Base-by-base conservation (phyloP, 2,329 filamentous ascomycete genomes). In the Sporothrix inflata region DNA sequence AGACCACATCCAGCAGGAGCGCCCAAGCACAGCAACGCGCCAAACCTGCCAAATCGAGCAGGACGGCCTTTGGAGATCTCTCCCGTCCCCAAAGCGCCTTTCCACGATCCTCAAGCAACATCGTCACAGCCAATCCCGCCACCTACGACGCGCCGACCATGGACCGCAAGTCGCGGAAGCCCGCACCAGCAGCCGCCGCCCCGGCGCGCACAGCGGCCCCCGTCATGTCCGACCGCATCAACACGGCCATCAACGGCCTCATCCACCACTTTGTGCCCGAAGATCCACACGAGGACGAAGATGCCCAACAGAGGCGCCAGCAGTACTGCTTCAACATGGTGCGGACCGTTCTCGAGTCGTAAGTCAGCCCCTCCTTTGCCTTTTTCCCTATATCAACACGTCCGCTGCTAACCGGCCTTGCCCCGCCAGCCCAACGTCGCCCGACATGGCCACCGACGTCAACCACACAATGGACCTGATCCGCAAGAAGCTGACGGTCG, bases 391-490 rank as follows among this genome's bases (percentile, higher is more conserved):
- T 21, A 9, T 49, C 16, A 6, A 8, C 19, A n/a, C n/a, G 47
- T 16, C 38, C n/a, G 34, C 38, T 55, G 51, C 71, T 69, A n/a
- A 65, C 38, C 21, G 27, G 11, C 5, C 12, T 42, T 11, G 30
- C 16, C 30, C 24, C n/a, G 30, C 4, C 27, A 75, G 73, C 57
- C 74, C 61, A 73, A 87, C 85, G 74, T 84, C 85, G 60, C 79
- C 82, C 72, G 82, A 86, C 70, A 82, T 91, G 69, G 86, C 88
- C 40, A 87, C 91, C 73, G 92, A 94, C 79, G 91, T 97, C 75
- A 95, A 97, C 80, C 94, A 98, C 85, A 94, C 94, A 70, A 93
- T 93, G 40, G 94, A 98, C 80, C 84, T 97, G 77, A 98, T 99
- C 81, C 96, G 95, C 84, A 90, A 93, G 79, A 93, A 92, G 82